Conservation (phyloP, 225 moss, liverwort and hornwort genomes). For the Marchantia polymorpha region DNA sequence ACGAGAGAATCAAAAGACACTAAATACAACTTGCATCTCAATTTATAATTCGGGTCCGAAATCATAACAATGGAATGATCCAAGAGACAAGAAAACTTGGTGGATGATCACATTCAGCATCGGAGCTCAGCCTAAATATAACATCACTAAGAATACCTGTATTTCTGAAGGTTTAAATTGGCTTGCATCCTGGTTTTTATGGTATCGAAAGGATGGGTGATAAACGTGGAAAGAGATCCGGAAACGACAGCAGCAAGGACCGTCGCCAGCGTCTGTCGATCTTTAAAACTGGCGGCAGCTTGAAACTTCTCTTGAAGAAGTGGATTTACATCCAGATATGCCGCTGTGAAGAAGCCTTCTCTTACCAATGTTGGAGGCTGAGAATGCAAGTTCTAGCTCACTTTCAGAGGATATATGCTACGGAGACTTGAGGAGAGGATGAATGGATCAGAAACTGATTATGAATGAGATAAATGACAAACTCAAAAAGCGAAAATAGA, state of each 20-base stretch:
- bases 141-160: slow-evolving; percentile 31
- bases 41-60: not conserved
- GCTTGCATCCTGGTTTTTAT: slow-evolving; percentile 72
- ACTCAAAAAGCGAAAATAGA: too few species aligned
- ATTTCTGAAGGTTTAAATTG: slow-evolving; percentile 44
- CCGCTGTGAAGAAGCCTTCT: slow-evolving; percentile 54
- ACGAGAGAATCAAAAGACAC: too few species aligned
- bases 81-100: not conserved
- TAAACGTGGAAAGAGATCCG: slow-evolving; percentile 39
- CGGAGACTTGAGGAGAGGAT: not conserved
- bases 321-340: slow-evolving; percentile 51
- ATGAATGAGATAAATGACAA: too few species aligned
- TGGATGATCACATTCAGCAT: not conserved
- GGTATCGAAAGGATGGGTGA: slow-evolving; percentile 66
- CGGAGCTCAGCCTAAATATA: not conserved
- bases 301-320: slow-evolving; percentile 38
- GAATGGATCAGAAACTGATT: not conserved
- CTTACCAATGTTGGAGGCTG: slow-evolving; percentile 53
- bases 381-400: not conserved
- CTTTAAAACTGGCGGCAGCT: slow-evolving; percentile 13
- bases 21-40: too few species aligned
- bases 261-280: slow-evolving; percentile 36
- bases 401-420: not conserved
- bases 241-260: slow-evolving; percentile 54
- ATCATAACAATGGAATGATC: not conserved